Evolutionary conservation across 768 basidiomycete genomes (phyloP).

Genomic region (Sporobolomyces roseus): DNA sequence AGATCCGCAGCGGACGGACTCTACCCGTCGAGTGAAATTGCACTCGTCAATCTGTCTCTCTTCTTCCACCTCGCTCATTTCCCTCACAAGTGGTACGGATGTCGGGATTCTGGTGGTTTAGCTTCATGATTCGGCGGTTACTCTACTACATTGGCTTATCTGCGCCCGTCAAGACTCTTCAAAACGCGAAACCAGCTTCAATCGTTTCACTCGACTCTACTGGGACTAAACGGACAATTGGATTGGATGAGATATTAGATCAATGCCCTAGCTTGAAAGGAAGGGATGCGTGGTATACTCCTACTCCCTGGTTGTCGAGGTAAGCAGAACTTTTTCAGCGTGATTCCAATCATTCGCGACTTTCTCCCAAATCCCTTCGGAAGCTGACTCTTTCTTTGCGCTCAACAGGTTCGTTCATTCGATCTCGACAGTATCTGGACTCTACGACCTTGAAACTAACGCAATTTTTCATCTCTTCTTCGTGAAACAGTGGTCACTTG

Average conservation of each 20-base stretch:
- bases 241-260: conserved; percentile 10
- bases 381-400: too few relatives aligned
- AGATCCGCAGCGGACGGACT: too few relatives aligned
- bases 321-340: background rate
- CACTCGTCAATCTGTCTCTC: background rate
- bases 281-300: conserved; percentile 19
- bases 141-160: conserved; percentile 21
- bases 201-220: conserved; percentile 14
- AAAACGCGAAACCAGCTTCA: background rate
- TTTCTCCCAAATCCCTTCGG: background rate
- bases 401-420: too few relatives aligned
- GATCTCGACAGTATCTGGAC: too few relatives aligned
- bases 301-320: conserved; percentile 28
- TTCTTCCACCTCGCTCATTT: background rate
- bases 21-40: too few relatives aligned
- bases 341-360: too few relatives aligned
- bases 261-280: conserved; percentile 24
- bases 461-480: too few relatives aligned
- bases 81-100: background rate
- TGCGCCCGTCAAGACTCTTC: conserved; percentile 13
- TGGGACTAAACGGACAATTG: background rate
- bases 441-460: too few relatives aligned
- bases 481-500: conserved; percentile 21
- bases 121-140: conserved; percentile 4
- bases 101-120: background rate